phyloP scores from a whole-genome alignment of 1,139 yeast species.

The Scheffersomyces illinoinensis region DNA sequence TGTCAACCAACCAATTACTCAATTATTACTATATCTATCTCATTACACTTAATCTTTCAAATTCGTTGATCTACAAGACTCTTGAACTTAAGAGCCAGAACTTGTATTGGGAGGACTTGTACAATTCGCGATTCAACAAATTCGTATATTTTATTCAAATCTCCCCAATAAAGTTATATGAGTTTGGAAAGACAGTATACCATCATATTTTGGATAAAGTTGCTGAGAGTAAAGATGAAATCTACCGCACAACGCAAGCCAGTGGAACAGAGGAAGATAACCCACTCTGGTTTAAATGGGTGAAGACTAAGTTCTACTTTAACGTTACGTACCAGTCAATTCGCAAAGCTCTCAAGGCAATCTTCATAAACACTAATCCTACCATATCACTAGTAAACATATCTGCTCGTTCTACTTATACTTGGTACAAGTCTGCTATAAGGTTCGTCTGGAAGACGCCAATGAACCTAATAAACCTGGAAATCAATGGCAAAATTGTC shows the following conservation, averaged over 20 bases:
- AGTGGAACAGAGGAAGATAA: constrained; percentile 19
- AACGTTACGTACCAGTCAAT: constrained; percentile 1
- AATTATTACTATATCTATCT: constrained; percentile 27
- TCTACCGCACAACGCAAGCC: neutral
- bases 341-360: neutral
- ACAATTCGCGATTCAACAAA: constrained; percentile 26
- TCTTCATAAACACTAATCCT: constrained; percentile 8
- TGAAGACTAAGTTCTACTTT: constrained; percentile 7
- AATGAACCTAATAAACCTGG: constrained; percentile 20
- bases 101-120: constrained; percentile 37
- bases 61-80: constrained; percentile 36
- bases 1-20: constrained; percentile 16
- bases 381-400: constrained; percentile 6
- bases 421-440: constrained; percentile 7
- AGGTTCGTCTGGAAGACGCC: constrained; percentile 19
- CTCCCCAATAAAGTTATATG: constrained; percentile 25
- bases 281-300: constrained; percentile 12
- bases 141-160: constrained; percentile 36
- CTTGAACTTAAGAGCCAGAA: constrained; percentile 34
- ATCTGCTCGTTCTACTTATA: constrained; percentile 2
- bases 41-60: constrained; percentile 30
- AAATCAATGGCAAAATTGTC: constrained; percentile 20
- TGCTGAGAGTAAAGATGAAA: neutral
- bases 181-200: constrained; percentile 13
- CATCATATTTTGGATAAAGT: neutral